Conservation (phyloP, 257 asterid species). For the Phtheirospermum japonicum region DNA sequence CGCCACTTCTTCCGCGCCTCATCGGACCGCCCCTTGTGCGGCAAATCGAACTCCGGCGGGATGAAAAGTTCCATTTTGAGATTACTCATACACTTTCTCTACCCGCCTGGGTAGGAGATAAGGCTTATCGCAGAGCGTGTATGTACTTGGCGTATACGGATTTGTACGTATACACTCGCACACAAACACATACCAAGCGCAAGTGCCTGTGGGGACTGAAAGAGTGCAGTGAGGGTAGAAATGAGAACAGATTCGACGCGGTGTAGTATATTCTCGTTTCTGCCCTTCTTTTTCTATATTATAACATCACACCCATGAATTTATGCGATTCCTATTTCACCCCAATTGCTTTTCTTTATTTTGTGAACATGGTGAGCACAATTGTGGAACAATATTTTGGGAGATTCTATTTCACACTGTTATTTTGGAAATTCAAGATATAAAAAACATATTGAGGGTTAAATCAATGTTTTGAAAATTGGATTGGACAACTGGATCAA, state of each 20-base stretch:
- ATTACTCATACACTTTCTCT: slow-evolving; percentile 5
- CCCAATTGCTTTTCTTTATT: neutral
- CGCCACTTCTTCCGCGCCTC: slow-evolving; percentile 74
- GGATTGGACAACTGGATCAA: no score
- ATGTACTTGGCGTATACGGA: neutral
- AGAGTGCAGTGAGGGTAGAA: neutral
- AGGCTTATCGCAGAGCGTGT: neutral
- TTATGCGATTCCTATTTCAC: neutral
- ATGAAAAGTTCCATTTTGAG: slow-evolving; percentile 39
- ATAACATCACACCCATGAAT: slow-evolving; percentile 4
- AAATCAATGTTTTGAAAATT: no score
- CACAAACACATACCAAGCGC: neutral
- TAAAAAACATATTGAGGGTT: no score
- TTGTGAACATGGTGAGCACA: no score
- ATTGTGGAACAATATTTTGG: no score
- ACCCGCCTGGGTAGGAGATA: neutral
- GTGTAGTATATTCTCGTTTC: neutral
- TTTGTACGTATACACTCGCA: neutral
- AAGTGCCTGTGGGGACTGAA: neutral
- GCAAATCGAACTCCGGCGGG: slow-evolving; percentile 63
- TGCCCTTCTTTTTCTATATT: neutral
- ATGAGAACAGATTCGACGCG: neutral
- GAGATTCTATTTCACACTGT: no score
- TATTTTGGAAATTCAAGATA: no score
- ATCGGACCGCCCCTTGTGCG: slow-evolving; percentile 47